Base-by-base conservation (phyloP, 2,329 filamentous ascomycete species). In the Cercospora zeina region DNA sequence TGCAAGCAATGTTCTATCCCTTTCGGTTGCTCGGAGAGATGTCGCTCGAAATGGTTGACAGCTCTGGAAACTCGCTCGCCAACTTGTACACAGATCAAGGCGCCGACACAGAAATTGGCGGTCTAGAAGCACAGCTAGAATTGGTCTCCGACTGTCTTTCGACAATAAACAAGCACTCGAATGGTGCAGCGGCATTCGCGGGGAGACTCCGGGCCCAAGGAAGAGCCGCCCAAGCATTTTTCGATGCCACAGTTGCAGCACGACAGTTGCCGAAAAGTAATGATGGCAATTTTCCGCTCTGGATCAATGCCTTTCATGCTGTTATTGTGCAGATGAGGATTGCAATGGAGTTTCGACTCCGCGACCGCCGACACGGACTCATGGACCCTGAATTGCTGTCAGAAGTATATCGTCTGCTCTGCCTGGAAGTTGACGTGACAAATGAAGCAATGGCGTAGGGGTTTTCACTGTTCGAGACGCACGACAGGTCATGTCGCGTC, bases 1-100 rank as follows among this genome's bases (percentile, higher is more conserved):
- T 55, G 19, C 53, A 42, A 30, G 36, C 21, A 16, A 14, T 55
- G 16, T 30, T 55, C 13, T 55, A 55, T 42, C 19, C 53, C 5
- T 42, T 55, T 4, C 53, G 53, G 13, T 8, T 55, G 19, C 53
- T 55, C 11, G 34, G 45, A 49, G 45, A n/a, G 7, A 13, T 50
- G 21, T 19, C 27, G 27, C 45, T 50, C 3, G 45, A 50, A 7
- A 14, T 50, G 8, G 45, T 50, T 11, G 45, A 50, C 45, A n/a
- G 27, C 21, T 50, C 45, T 10, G 45, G 45, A 27, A 27, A 16
- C 24, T 50, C 45, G 27, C 27, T 50, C 21, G n/a, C 45, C 45
- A 50, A 50, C 11, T 50, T 50, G 9, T 30, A 50, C 45, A 21
- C 9, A 14, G 16, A 42, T n/a, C 14, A 42, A 42, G 37, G 19